Conservation (phyloP, 163 green algal species). For the Chlorella variabilis region DNA sequence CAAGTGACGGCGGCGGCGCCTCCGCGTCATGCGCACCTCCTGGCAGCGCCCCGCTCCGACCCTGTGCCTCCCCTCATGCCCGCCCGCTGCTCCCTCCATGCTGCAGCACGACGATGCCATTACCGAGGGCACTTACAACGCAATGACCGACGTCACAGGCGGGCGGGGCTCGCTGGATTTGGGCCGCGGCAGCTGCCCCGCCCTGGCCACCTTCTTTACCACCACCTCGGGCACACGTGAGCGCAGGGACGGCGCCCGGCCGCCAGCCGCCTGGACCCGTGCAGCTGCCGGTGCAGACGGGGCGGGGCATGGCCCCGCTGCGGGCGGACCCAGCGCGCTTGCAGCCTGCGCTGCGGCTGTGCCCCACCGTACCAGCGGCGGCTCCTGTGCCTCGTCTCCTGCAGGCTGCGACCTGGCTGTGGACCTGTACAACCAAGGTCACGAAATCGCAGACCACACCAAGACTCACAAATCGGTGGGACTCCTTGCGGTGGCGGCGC, state of each 20-base stretch:
- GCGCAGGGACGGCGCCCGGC: neutral
- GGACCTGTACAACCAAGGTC: neutral
- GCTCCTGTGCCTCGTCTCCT: too few species aligned
- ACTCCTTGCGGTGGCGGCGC: neutral
- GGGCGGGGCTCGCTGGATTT: neutral
- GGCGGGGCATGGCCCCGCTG: too few species aligned
- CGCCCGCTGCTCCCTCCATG: too few species aligned
- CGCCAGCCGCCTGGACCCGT: too few species aligned
- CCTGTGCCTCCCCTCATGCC: too few species aligned
- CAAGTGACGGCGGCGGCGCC: too few species aligned
- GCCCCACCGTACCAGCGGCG: too few species aligned
- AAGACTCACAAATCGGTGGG: neutral
- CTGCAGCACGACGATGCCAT: constrained; percentile 26
- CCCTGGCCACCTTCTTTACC: constrained; percentile 4
- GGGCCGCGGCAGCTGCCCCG: neutral
- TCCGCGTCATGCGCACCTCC: neutral
- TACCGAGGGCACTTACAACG: neutral
- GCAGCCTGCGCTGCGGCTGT: too few species aligned
- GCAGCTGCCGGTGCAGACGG: too few species aligned
- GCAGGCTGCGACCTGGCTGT: constrained; percentile 12
- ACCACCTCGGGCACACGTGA: neutral
- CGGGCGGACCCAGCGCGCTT: too few species aligned
- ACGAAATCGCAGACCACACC: constrained; percentile 18
- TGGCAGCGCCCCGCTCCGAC: too few species aligned
- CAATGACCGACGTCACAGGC: constrained; percentile 7